Evolutionary conservation across 441 rosid species (phyloP).

Genomic region (Bocquillonia castaneifolia): DNA sequence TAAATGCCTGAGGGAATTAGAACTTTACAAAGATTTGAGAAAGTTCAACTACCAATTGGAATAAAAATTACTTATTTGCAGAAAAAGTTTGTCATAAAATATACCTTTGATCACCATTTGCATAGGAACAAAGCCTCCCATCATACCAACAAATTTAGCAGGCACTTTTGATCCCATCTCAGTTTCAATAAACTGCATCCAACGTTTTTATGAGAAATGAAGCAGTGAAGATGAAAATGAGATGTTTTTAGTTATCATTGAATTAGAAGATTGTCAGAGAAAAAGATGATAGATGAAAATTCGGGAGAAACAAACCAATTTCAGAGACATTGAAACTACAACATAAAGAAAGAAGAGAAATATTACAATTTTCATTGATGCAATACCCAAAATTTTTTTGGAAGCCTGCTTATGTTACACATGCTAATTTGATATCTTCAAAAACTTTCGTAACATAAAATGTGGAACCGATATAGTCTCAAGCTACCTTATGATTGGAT

Average conservation of each 20-base stretch:
- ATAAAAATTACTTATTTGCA: not conserved
- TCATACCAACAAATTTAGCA: conserved; percentile 28
- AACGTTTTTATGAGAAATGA: conserved; percentile 14
- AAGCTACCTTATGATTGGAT: not conserved
- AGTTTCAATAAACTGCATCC: conserved; percentile 75
- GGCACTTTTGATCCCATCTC: conserved; percentile 40
- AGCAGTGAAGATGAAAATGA: not conserved
- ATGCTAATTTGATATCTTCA: not conserved
- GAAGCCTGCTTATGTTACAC: not conserved
- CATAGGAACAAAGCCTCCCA: conserved; percentile 83
- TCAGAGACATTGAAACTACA: not conserved
- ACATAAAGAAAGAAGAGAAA: not conserved
- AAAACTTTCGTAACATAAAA: not conserved
- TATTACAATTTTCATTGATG: not conserved
- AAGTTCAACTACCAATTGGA: not conserved
- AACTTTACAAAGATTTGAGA: not conserved
- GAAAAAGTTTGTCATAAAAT: not conserved
- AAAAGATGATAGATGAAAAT: not conserved
- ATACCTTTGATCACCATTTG: conserved; percentile 76
- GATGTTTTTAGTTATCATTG: not conserved
- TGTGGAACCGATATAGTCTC: not conserved
- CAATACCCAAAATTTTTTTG: not conserved
- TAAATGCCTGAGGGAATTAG: not conserved
- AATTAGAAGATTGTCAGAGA: not conserved
- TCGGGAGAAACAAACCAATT: not conserved